Conservation (phyloP, 2,329 filamentous ascomycete species). For the Xylogone sp. region DNA sequence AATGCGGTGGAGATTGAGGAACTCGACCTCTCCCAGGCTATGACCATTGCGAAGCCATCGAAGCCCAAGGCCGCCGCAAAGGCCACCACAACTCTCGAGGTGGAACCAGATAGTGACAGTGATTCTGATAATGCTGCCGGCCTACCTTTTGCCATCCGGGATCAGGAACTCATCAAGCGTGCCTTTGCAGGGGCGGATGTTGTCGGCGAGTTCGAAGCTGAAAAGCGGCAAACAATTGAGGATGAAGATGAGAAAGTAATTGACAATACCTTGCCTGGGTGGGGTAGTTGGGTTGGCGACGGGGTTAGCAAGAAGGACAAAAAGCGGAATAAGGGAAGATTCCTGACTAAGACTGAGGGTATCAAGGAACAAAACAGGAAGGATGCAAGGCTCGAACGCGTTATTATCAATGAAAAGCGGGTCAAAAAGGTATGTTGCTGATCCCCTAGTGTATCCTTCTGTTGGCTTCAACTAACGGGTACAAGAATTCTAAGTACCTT, state of each 20-base stretch:
- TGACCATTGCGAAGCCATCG: conserved; percentile 24
- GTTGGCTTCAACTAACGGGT: neutral
- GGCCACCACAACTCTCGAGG: conserved; percentile 17
- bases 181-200: conserved; percentile 90
- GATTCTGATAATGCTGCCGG: conserved; percentile 36
- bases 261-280: conserved; percentile 85
- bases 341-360: conserved; percentile 65
- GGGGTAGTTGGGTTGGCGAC: conserved; percentile 88
- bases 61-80: conserved; percentile 20
- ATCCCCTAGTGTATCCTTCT: neutral
- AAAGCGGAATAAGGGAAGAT: conserved; percentile 57
- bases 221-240: conserved; percentile 68
- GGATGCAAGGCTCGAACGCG: conserved; percentile 76
- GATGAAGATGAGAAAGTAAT: conserved; percentile 81
- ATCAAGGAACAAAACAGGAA: conserved; percentile 73
- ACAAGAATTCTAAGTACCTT: conserved; percentile 78
- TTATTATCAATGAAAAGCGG: conserved; percentile 90
- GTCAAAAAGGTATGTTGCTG: conserved; percentile 68
- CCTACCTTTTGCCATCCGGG: conserved; percentile 54
- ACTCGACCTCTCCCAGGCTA: conserved; percentile 26
- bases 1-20: conserved; percentile 27
- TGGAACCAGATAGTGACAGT: neutral
- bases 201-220: conserved; percentile 71
- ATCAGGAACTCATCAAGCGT: conserved; percentile 68
- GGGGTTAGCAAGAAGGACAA: conserved; percentile 71